Evolutionary conservation across 306 rosid species (phyloP), one percentile per base, ranked within the genome.

Genomic region (Styphnolobium japonicum): DNA sequence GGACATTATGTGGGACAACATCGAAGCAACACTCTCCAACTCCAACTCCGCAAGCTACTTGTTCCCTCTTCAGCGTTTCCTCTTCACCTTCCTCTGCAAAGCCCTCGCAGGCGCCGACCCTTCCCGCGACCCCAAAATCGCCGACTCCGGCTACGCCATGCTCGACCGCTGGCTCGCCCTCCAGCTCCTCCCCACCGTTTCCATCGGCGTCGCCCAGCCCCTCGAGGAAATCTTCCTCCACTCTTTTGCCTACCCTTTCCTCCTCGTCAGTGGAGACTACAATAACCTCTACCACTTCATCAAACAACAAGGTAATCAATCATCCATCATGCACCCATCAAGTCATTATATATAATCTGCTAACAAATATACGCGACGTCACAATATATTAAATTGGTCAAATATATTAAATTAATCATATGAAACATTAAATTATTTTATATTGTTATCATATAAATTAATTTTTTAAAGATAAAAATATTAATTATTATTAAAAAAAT

Each of bases 191-290:
- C 98, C 99, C 68, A 93, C 92, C 0, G 53, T 89, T 31, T 67
- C 84, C 70, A 61, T 93, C 0, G 94, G 98, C 51, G 0, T 82
- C 34, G 69, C 90, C 29, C 99, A 93, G 81, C 99, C 99, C 5
- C 86, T 96, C 0, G 99, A 90, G 73, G 99, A 96, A 84, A 87
- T 93, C 40, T 83, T 96, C 71, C 87, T 96, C 29, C 99, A 96
- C 70, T 96, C 99, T 21, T 96, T 89, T 39, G 45, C 93, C 2
- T 91, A 87, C 63, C 99, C 99, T 0, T 90, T 60, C 49, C 82
- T 86, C 69, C 93, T 93, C 10, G 91, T 91, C 4, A 85, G 91
- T 3, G 92, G 94, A 34, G 90, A 71, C 75, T 96, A 96, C 89
- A 85, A 79, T 0, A 76, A 83, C 48, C 78, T 93, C 74, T 89